Evolutionary conservation across 1,284 basidiomycete species (phyloP), one percentile per base, ranked within the genome.

Genomic region (Coniferiporia weirii): DNA sequence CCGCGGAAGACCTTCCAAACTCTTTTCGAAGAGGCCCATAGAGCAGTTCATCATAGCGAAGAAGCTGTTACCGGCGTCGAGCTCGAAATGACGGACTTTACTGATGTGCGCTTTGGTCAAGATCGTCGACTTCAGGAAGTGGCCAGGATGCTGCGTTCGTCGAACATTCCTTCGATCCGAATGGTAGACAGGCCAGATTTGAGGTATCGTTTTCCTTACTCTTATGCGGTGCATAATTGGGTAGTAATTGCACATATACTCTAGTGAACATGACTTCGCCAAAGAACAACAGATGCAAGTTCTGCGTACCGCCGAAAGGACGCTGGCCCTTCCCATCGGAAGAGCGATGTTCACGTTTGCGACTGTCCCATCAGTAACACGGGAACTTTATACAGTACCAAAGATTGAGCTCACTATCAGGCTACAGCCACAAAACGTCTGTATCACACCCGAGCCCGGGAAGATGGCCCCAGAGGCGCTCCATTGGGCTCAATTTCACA

Each of bases 401-500:
- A 87, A 88, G 66, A 79, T 96, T 62, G 90, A 95, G 66, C 88
- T 87, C 63, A 76, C 83, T 6, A 81, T 94, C 65, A 84, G 87
- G 49, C 72, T 95, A 15, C 82, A 89, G 58, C 84, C 89, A 32
- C 74, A 85, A 63, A 89, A 88, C 64, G 70, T 85, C 35, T 75
- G 79, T 8, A 78, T 91, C 43, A 70, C 78, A 2, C 82, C 87
- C 0, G 89, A 91, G 62, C 65, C 73, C 27, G 84, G 84, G 44
- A 89, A 85, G 69, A 80, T 91, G 57, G 75, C 81, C 4, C 65
- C 71, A 3, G 95, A 96, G 47, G 86, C 85, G 43, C 73, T 85
- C 8, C 84, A 82, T 59, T 99, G 96, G 97, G 94, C 94, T 15
- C 91, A 95, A 62, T 99, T 99, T 72, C 95, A 99, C 73, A 96